These are phyloP conservation scores for Ceratocystis alfenasii DNA, from an alignment of 2,329 filamentous ascomycete genomes.

Conservation along the genomic window DNA sequence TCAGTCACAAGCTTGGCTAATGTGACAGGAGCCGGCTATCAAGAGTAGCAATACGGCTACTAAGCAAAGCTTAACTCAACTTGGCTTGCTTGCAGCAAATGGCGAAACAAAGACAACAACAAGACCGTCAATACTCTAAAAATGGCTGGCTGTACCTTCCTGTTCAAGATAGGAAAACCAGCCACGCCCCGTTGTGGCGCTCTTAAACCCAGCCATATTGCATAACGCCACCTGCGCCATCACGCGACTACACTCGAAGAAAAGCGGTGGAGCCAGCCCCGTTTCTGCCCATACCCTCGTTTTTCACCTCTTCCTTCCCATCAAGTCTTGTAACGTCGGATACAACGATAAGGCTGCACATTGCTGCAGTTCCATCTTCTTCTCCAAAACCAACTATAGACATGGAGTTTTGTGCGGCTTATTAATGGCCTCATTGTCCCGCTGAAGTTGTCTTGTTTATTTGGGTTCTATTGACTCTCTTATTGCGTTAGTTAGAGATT, in stretches of 20 bases:
- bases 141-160: background rate
- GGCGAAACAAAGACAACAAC: background rate
- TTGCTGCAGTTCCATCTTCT: background rate
- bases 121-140: background rate
- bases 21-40: no score
- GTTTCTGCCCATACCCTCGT: slow-evolving; percentile 13
- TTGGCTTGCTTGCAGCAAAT: background rate
- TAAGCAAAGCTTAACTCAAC: no score
- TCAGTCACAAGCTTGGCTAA: background rate
- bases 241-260: background rate
- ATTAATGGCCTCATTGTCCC: background rate
- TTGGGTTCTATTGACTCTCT: background rate
- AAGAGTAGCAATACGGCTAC: no score
- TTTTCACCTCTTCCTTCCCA: slow-evolving; percentile 10
- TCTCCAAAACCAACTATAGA: background rate
- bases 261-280: slow-evolving; percentile 6
- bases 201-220: background rate
- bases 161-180: background rate
- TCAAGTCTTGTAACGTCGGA: background rate
- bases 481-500: background rate
- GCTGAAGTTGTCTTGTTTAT: background rate
- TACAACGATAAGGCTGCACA: slow-evolving; percentile 14
- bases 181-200: slow-evolving; percentile 4
- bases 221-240: slow-evolving; percentile 1
- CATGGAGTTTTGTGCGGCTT: background rate